Percentiles rank a stretch among this genome's conserved stretches.
Conservation (phyloP, 1,284 basidiomycete species). For the Thecaphora frezii region DNA sequence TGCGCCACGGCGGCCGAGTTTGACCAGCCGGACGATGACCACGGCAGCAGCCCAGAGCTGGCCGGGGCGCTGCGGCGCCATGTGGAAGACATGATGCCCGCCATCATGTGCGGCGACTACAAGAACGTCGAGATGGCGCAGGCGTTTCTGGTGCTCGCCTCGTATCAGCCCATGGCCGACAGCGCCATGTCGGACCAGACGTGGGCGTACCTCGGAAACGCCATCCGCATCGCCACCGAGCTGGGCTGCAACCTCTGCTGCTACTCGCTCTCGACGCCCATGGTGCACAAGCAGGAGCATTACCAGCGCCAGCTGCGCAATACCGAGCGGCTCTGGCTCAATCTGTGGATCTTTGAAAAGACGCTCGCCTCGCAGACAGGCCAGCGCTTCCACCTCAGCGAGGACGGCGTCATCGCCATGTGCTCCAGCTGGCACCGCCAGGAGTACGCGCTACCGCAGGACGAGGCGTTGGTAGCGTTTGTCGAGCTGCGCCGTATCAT, state of each 20-base stretch:
- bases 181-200: slow-evolving; percentile 34
- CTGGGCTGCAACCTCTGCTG: slow-evolving; percentile 31
- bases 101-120: slow-evolving; percentile 23
- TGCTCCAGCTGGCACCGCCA: slow-evolving; percentile 29
- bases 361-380: slow-evolving; percentile 34
- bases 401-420: slow-evolving; percentile 32
- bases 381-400: slow-evolving; percentile 31
- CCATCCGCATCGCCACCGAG: slow-evolving; percentile 37
- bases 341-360: slow-evolving; percentile 38
- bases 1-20: slow-evolving; percentile 25
- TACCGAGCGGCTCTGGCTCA: slow-evolving; percentile 37
- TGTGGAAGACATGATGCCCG: slow-evolving; percentile 19
- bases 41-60: slow-evolving; percentile 1
- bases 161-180: slow-evolving; percentile 18
- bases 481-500: slow-evolving; percentile 32
- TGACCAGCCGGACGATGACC: neutral
- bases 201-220: slow-evolving; percentile 22
- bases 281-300: slow-evolving; percentile 9
- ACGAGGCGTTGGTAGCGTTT: slow-evolving; percentile 36
- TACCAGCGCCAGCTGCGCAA: slow-evolving; percentile 36
- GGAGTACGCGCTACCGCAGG: slow-evolving; percentile 21
- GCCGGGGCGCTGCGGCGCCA: slow-evolving; percentile 7
- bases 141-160: slow-evolving; percentile 26
- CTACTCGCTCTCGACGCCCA: slow-evolving; percentile 16
- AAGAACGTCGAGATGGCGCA: slow-evolving; percentile 42